Base-by-base conservation (phyloP, 177 flowering plant genomes). In the Telopea speciosissima region DNA sequence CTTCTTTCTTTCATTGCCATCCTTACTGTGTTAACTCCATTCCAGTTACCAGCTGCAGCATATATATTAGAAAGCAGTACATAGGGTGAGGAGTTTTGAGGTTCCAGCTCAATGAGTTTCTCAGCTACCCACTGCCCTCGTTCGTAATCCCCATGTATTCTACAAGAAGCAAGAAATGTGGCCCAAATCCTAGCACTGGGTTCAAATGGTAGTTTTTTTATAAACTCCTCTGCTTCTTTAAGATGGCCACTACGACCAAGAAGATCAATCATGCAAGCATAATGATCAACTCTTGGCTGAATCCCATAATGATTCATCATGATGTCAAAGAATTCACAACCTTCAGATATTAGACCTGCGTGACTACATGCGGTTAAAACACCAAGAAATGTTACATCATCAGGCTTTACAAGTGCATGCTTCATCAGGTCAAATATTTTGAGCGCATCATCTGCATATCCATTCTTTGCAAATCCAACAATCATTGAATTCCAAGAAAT, bases 301-400 rank as follows among this genome's bases (percentile, higher is more conserved):
- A 93, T 80, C 28, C 78, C 75, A 66, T 83, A 85, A 72, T 72
- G 21, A 26, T 64, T 72, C 31, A 79, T 79, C 97, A 93, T 90
- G 1, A n/a, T 63, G 31, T 87, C 80, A 78, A 83, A 93, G 13
- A 86, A 79, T 52, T 66, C 73, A 61, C 79, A 88, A 33, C 98
- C 98, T 80, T 86, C 86, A 68, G 80, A 71, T 68, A 93, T 85
- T 73, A 68, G 76, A 64, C 97, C 96, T 24, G 85, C 83, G 81
- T 93, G 98, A 74, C 91, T 89, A 68, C 98, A 93, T 21, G 98
- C 96, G 56, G 89, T 87, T n/a, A 93, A 88, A 76, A 88, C 85
- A 45, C 95, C 92, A 60, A 91, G 87, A 74, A 89, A 86, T 59
- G 95, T 90, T 74, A 90, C 81, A 62, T 86, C 90, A 83, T 93